These are phyloP conservation scores for Syzygium aromaticum DNA, from an alignment of 345 rosid species.

Conservation along the genomic window DNA sequence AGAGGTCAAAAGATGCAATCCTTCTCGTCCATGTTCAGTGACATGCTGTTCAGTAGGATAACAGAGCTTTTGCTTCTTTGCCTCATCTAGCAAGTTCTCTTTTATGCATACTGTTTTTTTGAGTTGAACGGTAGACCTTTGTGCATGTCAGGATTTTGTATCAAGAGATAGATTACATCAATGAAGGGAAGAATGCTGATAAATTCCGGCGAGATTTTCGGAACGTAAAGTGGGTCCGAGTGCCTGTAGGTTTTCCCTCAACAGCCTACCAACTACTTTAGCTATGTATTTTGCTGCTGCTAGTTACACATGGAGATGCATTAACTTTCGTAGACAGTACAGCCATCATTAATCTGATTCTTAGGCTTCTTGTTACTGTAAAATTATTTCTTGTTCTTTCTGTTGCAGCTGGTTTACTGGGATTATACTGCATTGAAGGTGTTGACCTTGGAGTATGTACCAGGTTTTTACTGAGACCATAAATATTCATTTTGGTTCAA, in stretches of 20 bases:
- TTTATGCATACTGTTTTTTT: not conserved
- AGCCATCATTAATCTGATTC: not conserved
- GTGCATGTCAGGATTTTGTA: conserved; percentile 63
- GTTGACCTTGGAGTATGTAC: conserved; percentile 94
- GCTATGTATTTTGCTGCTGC: not conserved
- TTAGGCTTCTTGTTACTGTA: not conserved
- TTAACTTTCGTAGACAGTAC: not conserved
- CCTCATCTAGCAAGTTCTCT: not conserved
- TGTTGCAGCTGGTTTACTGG: conserved; percentile 75
- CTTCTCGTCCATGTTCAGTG: not conserved
- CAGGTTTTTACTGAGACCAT: conserved; percentile 49
- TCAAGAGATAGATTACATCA: conserved; percentile 90
- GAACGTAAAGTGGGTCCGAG: conserved; percentile 87
- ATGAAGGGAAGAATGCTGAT: conserved; percentile 94
- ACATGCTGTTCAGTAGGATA: not conserved
- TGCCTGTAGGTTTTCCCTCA: conserved; percentile 61
- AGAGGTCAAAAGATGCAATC: not conserved
- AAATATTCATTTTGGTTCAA: conserved; percentile 2
- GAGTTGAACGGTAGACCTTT: not conserved
- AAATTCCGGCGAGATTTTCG: conserved; percentile 85
- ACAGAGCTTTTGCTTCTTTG: not conserved
- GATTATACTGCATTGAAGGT: conserved; percentile 88
- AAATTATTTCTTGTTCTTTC: not conserved
- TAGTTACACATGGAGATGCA: not conserved
- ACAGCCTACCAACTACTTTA: conserved; percentile 1